Percentiles rank a stretch among this genome's conserved stretches.
Evolutionary conservation across 441 rosid species (phyloP).

Genomic region (Mallotus japonicus): DNA sequence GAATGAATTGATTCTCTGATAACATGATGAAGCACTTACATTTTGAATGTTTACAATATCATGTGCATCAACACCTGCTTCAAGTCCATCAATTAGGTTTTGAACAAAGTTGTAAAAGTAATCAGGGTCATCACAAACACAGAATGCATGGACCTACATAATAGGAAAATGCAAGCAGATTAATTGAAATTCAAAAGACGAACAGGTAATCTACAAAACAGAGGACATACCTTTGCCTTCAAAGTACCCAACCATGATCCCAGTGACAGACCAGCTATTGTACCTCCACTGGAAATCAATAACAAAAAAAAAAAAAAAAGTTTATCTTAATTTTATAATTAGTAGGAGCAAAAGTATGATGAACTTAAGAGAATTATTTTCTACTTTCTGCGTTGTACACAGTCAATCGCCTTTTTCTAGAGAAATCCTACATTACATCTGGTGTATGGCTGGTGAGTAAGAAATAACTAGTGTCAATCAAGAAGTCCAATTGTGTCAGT

Average conservation of each 20-base stretch:
- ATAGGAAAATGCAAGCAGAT: constrained; percentile 16
- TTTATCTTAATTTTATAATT: background rate
- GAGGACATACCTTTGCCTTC: constrained; percentile 69
- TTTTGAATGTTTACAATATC: constrained; percentile 65
- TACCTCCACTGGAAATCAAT: constrained; percentile 66
- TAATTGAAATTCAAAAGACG: constrained; percentile 3
- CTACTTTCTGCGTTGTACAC: background rate
- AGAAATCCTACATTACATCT: background rate
- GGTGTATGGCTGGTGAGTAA: background rate
- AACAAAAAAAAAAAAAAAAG: constrained; percentile 16
- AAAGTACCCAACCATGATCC: constrained; percentile 71
- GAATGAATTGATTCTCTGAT: background rate
- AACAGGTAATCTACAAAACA: constrained; percentile 14
- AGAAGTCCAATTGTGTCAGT: background rate
- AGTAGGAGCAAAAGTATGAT: background rate
- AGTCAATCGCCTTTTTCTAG: background rate
- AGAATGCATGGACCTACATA: constrained; percentile 88
- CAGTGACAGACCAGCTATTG: constrained; percentile 84
- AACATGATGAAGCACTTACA: constrained; percentile 45
- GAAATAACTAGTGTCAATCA: background rate
- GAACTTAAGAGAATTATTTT: background rate
- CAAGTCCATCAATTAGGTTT: constrained; percentile 78
- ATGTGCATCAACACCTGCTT: constrained; percentile 65
- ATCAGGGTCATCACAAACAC: constrained; percentile 88
- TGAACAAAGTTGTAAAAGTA: constrained; percentile 83